These are phyloP conservation scores for Sarocladiaceae sp. DNA, from an alignment of 2,329 filamentous ascomycete species.

Conservation along the genomic window DNA sequence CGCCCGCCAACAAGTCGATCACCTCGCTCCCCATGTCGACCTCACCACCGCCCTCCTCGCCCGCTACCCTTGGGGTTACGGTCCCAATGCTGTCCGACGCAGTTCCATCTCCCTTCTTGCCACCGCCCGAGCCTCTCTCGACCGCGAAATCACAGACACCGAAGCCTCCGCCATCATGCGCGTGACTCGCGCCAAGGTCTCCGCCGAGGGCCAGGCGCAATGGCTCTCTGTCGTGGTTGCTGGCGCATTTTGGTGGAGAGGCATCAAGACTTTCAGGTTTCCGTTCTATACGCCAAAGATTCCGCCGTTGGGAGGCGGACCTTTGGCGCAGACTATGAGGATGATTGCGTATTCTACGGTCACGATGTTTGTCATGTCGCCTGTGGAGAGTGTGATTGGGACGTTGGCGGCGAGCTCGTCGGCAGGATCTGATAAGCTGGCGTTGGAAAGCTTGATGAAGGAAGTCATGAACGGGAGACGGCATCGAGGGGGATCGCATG, in stretches of 20 bases:
- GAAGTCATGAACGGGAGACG: not conserved
- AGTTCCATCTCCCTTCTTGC: not conserved
- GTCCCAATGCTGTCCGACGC: not conserved
- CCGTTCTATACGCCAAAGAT: conserved; percentile 4
- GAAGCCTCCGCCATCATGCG: not conserved
- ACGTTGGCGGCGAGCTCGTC: not conserved
- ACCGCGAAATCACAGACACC: not conserved
- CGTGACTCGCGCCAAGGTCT: not conserved
- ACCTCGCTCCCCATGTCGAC: not conserved
- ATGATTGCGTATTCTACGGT: not conserved
- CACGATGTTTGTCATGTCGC: not conserved
- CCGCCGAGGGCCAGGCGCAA: not conserved
- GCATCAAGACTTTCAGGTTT: conserved; percentile 1
- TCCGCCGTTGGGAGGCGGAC: not conserved
- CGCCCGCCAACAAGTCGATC: conserved; percentile 1
- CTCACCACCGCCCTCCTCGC: conserved; percentile 1
- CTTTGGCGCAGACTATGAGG: not conserved
- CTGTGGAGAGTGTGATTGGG: not conserved
- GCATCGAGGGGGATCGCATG: not conserved
- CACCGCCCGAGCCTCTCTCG: not conserved
- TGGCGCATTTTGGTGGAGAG: not conserved
- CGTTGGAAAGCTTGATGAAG: not conserved
- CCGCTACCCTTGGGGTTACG: not conserved
- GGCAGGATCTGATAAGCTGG: not conserved
- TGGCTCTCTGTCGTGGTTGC: conserved; percentile 1